Conservation (phyloP, 441 rosid species). For the Pelargonium cotyledonis region DNA sequence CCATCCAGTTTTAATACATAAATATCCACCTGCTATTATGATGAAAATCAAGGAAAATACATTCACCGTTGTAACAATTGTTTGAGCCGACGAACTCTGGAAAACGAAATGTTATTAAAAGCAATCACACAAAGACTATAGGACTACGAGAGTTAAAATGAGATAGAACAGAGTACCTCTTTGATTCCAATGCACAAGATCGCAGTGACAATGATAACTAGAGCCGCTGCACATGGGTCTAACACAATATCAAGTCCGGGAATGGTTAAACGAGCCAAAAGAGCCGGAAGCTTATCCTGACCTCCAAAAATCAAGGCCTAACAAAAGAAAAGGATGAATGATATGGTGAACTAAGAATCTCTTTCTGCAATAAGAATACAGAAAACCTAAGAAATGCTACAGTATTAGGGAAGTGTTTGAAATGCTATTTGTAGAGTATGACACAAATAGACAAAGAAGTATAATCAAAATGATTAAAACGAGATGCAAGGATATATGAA, state of each 20-base stretch:
- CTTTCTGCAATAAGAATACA: background rate
- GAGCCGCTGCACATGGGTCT: background rate
- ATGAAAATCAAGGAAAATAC: constrained; percentile 73
- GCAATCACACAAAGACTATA: constrained; percentile 3
- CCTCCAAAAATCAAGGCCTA: background rate
- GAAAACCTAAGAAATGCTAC: background rate
- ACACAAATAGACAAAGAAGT: too few species aligned
- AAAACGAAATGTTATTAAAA: constrained; percentile 16
- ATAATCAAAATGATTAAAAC: too few species aligned
- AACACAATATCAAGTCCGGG: background rate
- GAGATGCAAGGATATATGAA: background rate
- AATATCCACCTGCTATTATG: constrained; percentile 63
- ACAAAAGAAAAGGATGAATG: background rate
- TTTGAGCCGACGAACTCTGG: constrained; percentile 73
- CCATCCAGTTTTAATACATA: constrained; percentile 79
- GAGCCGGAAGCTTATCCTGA: background rate
- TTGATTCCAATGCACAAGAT: background rate
- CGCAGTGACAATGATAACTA: background rate
- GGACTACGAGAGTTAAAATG: background rate
- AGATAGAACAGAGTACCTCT: background rate
- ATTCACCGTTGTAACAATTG: constrained; percentile 64
- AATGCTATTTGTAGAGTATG: too few species aligned
- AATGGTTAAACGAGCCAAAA: background rate
- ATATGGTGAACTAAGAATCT: background rate
- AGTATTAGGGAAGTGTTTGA: too few species aligned